Conservation (phyloP, 2,329 filamentous ascomycete genomes). For the Aureobasidium uvarum region DNA sequence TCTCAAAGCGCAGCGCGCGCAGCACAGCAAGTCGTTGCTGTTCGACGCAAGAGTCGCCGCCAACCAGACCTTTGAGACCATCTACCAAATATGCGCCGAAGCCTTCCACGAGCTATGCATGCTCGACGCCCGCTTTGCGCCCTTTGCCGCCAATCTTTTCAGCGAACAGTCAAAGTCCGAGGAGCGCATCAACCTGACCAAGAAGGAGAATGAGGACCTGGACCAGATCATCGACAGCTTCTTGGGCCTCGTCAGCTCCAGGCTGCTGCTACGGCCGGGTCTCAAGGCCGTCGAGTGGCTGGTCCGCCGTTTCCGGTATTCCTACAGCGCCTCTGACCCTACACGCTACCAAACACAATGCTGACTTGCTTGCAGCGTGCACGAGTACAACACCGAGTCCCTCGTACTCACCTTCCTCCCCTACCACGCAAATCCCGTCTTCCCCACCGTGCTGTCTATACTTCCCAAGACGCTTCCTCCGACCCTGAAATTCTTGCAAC, state of each 20-base stretch:
- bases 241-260: conserved; percentile 72
- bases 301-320: conserved; percentile 80
- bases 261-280: conserved; percentile 78
- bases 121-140: conserved; percentile 73
- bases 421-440: conserved; percentile 83
- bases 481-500: conserved; percentile 78
- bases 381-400: conserved; percentile 81
- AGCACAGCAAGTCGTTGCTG: conserved; percentile 91
- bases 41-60: conserved; percentile 84
- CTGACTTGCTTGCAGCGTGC: conserved; percentile 59
- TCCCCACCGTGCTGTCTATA: conserved; percentile 82
- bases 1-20: conserved; percentile 85
- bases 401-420: conserved; percentile 85
- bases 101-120: conserved; percentile 90
- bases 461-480: conserved; percentile 71
- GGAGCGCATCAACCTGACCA: conserved; percentile 81
- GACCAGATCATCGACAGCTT: conserved; percentile 78
- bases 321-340: conserved; percentile 18
- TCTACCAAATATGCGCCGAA: conserved; percentile 82
- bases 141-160: conserved; percentile 78
- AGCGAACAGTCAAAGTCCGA: conserved; percentile 88
- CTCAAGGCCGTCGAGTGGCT: conserved; percentile 95
- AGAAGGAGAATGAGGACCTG: conserved; percentile 76
- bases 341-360: conserved; percentile 28
- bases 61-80: conserved; percentile 82